phyloP scores from a whole-genome alignment of 1,284 basidiomycete species.

The Ceratobasidium sp. region DNA sequence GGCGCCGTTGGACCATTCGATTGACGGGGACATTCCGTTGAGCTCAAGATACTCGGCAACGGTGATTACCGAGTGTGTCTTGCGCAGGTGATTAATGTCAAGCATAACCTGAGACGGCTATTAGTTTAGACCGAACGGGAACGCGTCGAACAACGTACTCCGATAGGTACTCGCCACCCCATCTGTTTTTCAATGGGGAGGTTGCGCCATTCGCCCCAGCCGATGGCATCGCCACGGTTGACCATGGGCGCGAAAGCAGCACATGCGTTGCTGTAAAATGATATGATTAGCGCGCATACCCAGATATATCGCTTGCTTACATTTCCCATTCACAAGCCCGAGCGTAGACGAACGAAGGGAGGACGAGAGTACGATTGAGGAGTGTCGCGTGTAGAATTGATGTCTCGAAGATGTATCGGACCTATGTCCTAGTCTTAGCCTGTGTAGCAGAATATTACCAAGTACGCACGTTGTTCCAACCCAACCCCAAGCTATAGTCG shows the following conservation, averaged over 20 bases:
- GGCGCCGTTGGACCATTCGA: slow-evolving; percentile 51
- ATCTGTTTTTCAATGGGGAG: slow-evolving; percentile 53
- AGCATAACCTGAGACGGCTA: slow-evolving; percentile 50
- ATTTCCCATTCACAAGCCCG: slow-evolving; percentile 45
- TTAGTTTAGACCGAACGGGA: not conserved
- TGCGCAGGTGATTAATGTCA: slow-evolving; percentile 55
- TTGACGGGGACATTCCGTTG: slow-evolving; percentile 48
- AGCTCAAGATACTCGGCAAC: slow-evolving; percentile 55
- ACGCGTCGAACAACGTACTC: slow-evolving; percentile 31
- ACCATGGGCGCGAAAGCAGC: slow-evolving; percentile 50
- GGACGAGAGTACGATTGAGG: slow-evolving; percentile 43
- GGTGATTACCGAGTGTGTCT: slow-evolving; percentile 52
- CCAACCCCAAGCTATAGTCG: slow-evolving; percentile 44
- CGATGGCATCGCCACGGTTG: slow-evolving; percentile 50
- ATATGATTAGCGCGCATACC: not conserved
- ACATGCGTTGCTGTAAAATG: slow-evolving; percentile 44
- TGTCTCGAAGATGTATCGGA: slow-evolving; percentile 44
- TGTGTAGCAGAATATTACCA: not conserved
- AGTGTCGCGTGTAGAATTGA: slow-evolving; percentile 43
- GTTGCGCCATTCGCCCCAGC: slow-evolving; percentile 49
- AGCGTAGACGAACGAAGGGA: slow-evolving; percentile 45
- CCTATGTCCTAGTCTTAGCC: slow-evolving; percentile 33
- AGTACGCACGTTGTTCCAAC: slow-evolving; percentile 44
- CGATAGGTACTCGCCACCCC: slow-evolving; percentile 53
- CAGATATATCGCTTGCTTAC: slow-evolving; percentile 6